Percentiles rank a stretch among this genome's conserved stretches.
Evolutionary conservation across 164 flowering plant species (phyloP).

Genomic region (Stephania japonica): DNA sequence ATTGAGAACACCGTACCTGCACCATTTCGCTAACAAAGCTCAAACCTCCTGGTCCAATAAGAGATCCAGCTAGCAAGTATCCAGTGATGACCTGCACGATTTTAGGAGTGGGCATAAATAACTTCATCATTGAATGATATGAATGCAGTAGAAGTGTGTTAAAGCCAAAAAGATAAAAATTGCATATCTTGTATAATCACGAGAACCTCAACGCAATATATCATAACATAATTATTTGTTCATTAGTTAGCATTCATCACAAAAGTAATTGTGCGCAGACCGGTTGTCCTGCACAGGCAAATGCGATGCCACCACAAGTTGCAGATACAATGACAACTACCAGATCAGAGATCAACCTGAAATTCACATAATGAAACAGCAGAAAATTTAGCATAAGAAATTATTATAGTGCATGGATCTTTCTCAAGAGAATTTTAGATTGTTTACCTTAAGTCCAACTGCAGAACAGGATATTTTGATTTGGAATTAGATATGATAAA

Average conservation of each 20-base stretch:
- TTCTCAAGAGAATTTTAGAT: not conserved
- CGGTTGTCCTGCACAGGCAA: conserved; percentile 98
- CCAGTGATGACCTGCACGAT: conserved; percentile 87
- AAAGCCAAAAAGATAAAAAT: not conserved
- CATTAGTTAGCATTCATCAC: conserved; percentile 12
- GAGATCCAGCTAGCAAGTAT: conserved; percentile 92
- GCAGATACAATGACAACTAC: conserved; percentile 95
- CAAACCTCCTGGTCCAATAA: conserved; percentile 94
- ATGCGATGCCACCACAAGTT: conserved; percentile 96
- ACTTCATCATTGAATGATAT: not conserved
- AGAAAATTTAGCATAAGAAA: not conserved
- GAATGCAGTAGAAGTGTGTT: not conserved
- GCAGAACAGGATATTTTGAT: conserved; percentile 83
- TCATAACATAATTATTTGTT: conserved; percentile 8
- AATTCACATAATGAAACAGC: conserved; percentile 6
- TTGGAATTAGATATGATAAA: conserved; percentile 87
- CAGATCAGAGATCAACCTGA: conserved; percentile 87
- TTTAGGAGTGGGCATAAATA: not conserved
- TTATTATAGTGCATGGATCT: not conserved
- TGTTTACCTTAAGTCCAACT: conserved; percentile 68
- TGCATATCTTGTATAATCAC: not conserved
- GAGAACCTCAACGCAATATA: conserved; percentile 1
- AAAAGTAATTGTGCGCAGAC: conserved; percentile 34
- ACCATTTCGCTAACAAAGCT: conserved; percentile 93
- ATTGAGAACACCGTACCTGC: conserved; percentile 51